A percentile compares a stretch with the other conserved stretches of the same genome.
Evolutionary conservation across 768 basidiomycete species (phyloP).

Genomic region (Boletus tylopilopsis): DNA sequence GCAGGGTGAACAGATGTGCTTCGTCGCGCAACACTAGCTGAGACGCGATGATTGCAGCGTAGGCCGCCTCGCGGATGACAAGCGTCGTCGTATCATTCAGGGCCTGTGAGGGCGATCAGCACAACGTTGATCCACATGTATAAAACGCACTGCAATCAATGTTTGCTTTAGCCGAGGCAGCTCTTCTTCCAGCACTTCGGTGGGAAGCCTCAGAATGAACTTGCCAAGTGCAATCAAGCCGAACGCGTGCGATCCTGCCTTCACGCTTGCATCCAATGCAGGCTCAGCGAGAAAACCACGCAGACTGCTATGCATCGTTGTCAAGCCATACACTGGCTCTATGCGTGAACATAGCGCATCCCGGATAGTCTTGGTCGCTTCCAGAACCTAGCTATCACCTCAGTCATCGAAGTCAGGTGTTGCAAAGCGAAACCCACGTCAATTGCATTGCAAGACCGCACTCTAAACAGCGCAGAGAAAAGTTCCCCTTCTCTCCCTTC

Average conservation of each 20-base stretch:
- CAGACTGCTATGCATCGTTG: constrained; percentile 73
- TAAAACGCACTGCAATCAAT: constrained; percentile 51
- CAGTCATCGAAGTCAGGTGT: neutral
- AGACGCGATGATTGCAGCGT: constrained; percentile 77
- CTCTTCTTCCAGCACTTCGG: constrained; percentile 85
- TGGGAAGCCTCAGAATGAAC: constrained; percentile 75
- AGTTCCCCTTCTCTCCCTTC: constrained; percentile 80
- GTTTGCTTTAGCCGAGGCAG: constrained; percentile 72
- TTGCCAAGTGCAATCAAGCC: constrained; percentile 81
- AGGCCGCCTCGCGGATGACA: constrained; percentile 81
- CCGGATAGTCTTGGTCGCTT: constrained; percentile 79
- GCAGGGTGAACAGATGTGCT: constrained; percentile 72
- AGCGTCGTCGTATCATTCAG: constrained; percentile 68
- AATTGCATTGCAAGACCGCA: constrained; percentile 69
- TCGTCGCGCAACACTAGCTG: constrained; percentile 83
- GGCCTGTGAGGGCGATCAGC: constrained; percentile 40
- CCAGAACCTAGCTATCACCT: constrained; percentile 56
- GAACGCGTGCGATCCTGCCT: constrained; percentile 71
- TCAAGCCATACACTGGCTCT: constrained; percentile 82
- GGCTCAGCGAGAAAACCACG: constrained; percentile 59
- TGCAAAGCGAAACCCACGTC: constrained; percentile 46
- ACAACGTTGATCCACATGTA: neutral
- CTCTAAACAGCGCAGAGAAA: constrained; percentile 63
- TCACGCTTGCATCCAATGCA: constrained; percentile 49
- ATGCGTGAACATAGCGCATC: constrained; percentile 67